A percentile compares a stretch with the other conserved stretches of the same genome.
Conservation (phyloP, 148 eudicot species). For the Drosera capensis region DNA sequence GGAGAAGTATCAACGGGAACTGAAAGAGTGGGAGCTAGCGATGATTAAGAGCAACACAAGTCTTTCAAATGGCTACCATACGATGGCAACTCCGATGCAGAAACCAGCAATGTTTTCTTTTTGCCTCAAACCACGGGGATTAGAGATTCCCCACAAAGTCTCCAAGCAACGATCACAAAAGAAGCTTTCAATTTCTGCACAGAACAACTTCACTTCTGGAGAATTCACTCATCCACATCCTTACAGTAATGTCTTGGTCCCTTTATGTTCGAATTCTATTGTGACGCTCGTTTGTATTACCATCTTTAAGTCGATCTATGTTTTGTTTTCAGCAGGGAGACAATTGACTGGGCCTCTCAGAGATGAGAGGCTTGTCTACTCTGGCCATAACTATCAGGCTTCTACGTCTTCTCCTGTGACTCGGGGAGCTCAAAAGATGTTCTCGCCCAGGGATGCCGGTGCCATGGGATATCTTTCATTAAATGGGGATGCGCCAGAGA, state of each 20-base stretch:
- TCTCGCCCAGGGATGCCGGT: slow-evolving; percentile 46
- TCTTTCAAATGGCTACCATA: slow-evolving; percentile 31
- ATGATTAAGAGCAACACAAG: slow-evolving; percentile 22
- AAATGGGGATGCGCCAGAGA: slow-evolving; percentile 39
- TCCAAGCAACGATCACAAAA: slow-evolving; percentile 82
- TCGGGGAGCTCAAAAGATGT: slow-evolving; percentile 32
- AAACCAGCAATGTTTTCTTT: slow-evolving; percentile 91
- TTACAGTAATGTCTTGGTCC: slow-evolving; percentile 33
- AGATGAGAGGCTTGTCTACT: slow-evolving; percentile 40
- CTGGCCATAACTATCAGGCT: slow-evolving; percentile 30
- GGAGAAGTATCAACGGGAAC: slow-evolving; percentile 66
- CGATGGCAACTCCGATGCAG: slow-evolving; percentile 31
- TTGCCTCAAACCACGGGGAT: slow-evolving; percentile 82
- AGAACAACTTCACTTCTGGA: slow-evolving; percentile 24
- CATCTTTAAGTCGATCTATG: background rate
- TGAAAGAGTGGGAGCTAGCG: slow-evolving; percentile 69
- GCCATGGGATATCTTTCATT: slow-evolving; percentile 31
- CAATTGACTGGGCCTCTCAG: slow-evolving; percentile 43
- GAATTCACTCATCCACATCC: slow-evolving; percentile 42
- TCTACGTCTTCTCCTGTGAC: slow-evolving; percentile 53
- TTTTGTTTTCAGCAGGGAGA: slow-evolving; percentile 31
- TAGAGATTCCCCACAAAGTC: slow-evolving; percentile 70
- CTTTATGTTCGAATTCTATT: background rate
- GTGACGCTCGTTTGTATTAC: background rate
- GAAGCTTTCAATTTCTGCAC: slow-evolving; percentile 37